Percentiles rank a stretch among this genome's conserved stretches.
Evolutionary conservation across 148 eudicot genomes (phyloP).

Genomic region (Drosera capensis): DNA sequence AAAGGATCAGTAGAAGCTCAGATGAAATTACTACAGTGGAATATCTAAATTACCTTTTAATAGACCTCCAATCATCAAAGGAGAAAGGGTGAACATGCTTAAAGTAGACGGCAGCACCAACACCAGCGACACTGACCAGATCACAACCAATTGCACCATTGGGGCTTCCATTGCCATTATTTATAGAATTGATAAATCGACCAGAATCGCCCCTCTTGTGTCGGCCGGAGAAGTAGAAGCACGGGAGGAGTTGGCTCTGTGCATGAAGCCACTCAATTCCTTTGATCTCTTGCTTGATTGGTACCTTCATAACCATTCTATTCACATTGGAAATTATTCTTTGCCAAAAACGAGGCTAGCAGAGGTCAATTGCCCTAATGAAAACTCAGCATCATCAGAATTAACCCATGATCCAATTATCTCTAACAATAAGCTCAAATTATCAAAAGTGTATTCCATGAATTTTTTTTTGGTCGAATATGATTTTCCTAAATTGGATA

Average conservation of each 20-base stretch:
- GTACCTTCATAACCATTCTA: constrained; percentile 30
- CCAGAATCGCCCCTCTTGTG: constrained; percentile 17
- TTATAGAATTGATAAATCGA: constrained; percentile 7
- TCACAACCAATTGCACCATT: constrained; percentile 8
- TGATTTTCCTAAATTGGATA: too few relatives aligned
- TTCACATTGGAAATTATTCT: background rate
- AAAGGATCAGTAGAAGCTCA: background rate
- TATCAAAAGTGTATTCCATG: too few relatives aligned
- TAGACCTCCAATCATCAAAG: constrained; percentile 64
- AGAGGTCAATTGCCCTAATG: background rate
- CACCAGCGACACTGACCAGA: constrained; percentile 64
- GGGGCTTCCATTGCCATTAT: constrained; percentile 6
- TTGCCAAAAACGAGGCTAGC: background rate
- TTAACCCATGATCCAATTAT: too few relatives aligned
- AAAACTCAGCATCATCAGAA: background rate
- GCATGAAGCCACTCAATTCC: constrained; percentile 79
- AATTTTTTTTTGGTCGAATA: too few relatives aligned
- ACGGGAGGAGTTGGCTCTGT: constrained; percentile 46
- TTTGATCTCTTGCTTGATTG: constrained; percentile 47
- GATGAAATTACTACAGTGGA: background rate
- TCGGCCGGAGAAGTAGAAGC: constrained; percentile 76
- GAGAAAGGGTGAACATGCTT: constrained; percentile 46
- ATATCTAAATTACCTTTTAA: constrained; percentile 39
- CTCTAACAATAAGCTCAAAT: too few relatives aligned
- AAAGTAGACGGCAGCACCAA: constrained; percentile 80